Evolutionary conservation across 352 stramenopile genomes (phyloP).

Genomic region (Pythium graminicola): DNA sequence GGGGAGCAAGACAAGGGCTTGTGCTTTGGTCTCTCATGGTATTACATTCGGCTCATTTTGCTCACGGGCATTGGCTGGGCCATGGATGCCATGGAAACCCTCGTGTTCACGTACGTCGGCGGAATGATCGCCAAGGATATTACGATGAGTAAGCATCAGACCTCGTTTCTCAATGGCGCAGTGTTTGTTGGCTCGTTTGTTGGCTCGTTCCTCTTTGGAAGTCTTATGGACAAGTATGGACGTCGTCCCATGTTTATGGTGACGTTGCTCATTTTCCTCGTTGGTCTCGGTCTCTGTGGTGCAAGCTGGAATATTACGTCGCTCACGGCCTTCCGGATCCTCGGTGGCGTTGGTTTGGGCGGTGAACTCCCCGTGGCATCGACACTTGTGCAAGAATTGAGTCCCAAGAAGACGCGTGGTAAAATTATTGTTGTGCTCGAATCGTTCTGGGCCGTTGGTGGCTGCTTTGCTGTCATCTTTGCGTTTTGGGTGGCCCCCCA

Average conservation of each 20-base stretch:
- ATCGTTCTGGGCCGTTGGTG: slow-evolving; percentile 54
- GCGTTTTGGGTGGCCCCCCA: slow-evolving; percentile 38
- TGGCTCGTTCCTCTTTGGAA: slow-evolving; percentile 51
- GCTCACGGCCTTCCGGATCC: slow-evolving; percentile 48
- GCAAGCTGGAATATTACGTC: slow-evolving; percentile 46
- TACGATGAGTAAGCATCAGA: slow-evolving; percentile 26
- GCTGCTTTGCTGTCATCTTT: slow-evolving; percentile 49
- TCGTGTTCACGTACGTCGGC: slow-evolving; percentile 57
- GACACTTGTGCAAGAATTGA: slow-evolving; percentile 58
- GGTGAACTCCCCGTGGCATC: slow-evolving; percentile 53
- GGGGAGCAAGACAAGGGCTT: slow-evolving; percentile 41
- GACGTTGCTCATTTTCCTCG: slow-evolving; percentile 56
- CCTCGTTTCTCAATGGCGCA: slow-evolving; percentile 38
- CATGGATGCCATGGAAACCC: slow-evolving; percentile 72
- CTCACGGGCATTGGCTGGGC: slow-evolving; percentile 63
- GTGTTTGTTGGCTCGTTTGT: slow-evolving; percentile 64
- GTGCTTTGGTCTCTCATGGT: slow-evolving; percentile 55
- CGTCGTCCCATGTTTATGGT: slow-evolving; percentile 62
- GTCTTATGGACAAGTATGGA: slow-evolving; percentile 55
- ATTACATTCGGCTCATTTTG: slow-evolving; percentile 61
- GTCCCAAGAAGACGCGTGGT: slow-evolving; percentile 44
- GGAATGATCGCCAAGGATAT: slow-evolving; percentile 42
- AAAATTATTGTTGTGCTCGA: slow-evolving; percentile 65
- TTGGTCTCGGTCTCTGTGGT: slow-evolving; percentile 40
- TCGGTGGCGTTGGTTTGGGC: slow-evolving; percentile 55